A percentile compares a stretch with the other conserved stretches of the same genome.
Conservation (phyloP, 441 rosid species). For the Omphalea diandra region DNA sequence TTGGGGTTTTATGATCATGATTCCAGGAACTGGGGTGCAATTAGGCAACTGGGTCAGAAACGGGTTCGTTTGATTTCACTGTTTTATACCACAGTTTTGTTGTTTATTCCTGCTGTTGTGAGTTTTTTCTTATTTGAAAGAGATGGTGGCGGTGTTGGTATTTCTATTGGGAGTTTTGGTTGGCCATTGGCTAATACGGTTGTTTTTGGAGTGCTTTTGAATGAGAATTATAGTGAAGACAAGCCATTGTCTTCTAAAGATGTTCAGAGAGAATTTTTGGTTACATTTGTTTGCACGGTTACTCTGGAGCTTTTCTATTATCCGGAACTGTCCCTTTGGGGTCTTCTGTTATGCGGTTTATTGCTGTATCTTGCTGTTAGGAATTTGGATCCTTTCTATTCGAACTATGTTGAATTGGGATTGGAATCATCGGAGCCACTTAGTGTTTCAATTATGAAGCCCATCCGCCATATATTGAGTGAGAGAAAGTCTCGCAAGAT, state of each 20-base stretch:
- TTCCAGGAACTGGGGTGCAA: slow-evolving; percentile 58
- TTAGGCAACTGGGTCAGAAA: slow-evolving; percentile 61
- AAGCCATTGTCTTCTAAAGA: slow-evolving; percentile 56
- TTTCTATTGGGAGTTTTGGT: slow-evolving; percentile 56
- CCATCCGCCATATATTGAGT: slow-evolving; percentile 78
- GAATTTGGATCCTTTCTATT: slow-evolving; percentile 57
- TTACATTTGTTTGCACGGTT: slow-evolving; percentile 71
- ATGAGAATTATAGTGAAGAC: slow-evolving; percentile 69
- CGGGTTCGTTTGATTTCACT: slow-evolving; percentile 62
- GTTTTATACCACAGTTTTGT: slow-evolving; percentile 58
- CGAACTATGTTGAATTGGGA: slow-evolving; percentile 52
- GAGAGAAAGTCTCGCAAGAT: slow-evolving; percentile 98
- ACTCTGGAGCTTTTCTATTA: slow-evolving; percentile 78
- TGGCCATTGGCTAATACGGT: slow-evolving; percentile 93
- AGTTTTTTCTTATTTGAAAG: slow-evolving; percentile 49
- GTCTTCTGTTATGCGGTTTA: slow-evolving; percentile 68
- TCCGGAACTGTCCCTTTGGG: slow-evolving; percentile 84
- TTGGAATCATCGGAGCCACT: slow-evolving; percentile 62
- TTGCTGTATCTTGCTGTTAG: slow-evolving; percentile 68
- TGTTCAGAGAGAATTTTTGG: slow-evolving; percentile 61
- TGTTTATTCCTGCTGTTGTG: slow-evolving; percentile 69
- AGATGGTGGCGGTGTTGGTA: slow-evolving; percentile 43
- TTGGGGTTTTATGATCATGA: slow-evolving; percentile 79
- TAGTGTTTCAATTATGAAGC: slow-evolving; percentile 53
- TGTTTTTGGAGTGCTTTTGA: slow-evolving; percentile 82